Evolutionary conservation across 441 rosid genomes (phyloP), one percentile per base, ranked within the genome.

Genomic region (Erodium moschatum): DNA sequence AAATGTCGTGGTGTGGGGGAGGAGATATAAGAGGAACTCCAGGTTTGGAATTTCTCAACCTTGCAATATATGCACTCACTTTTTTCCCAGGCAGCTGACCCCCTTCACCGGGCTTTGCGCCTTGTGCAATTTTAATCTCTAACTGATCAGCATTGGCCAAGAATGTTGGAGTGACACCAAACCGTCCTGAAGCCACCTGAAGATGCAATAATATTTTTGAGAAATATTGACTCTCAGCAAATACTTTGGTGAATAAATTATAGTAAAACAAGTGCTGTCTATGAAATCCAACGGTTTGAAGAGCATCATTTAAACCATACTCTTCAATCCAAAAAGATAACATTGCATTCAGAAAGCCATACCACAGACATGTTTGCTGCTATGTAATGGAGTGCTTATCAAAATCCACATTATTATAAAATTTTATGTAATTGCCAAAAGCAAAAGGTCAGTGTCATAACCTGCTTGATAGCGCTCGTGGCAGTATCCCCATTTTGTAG

Each of bases 11-110:
- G 73, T 94, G 97, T 1, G 97, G 99, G 42, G 99, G 99, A 40
- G 99, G 99, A 54, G 99, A 94, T 74, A 94, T 94, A 78, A 94
- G 94, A 18, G 99, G 99, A 82, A 94, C 99, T 66, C 99, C 97
- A 67, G 99, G 99, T 70, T 94, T 94, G 69, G 99, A 94, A 76
- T 84, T 94, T 79, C 99, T 87, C 74, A 94, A 78, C 83, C 96
- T 88, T 48, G 97, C 97, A 68, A 94, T 94, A 69, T 94, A 94
- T 5, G 99, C 99, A 83, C 99, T 91, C 64, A 94, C 99, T 88
- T 94, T 94, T 84, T 91, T 89, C 72, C 99, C 97, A 46, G 97
- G 99, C 79, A 94, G 82, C 78, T 94, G 99, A 38, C 99, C 97
- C 66, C 99, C 99, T 84, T 89, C 99, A 29, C 99, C 99, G 50